Percentiles rank a stretch among this genome's conserved stretches.
phyloP scores from a whole-genome alignment of 2,329 filamentous ascomycete species.

The Fusarium virguliforme region DNA sequence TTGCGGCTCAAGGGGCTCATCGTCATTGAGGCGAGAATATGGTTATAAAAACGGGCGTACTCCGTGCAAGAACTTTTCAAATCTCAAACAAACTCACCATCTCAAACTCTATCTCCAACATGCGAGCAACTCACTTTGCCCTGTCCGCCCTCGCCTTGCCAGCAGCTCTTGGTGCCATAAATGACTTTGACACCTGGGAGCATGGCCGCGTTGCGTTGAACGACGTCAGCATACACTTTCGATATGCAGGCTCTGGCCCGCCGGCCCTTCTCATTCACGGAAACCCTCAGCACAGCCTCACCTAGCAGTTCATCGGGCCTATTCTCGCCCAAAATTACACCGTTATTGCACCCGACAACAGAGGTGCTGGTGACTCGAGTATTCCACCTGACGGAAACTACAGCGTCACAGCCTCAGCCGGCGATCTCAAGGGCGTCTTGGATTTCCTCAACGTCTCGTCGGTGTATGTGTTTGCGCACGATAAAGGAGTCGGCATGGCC shows the following conservation, averaged over 20 bases:
- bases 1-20: neutral
- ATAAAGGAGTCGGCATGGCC: slow-evolving; percentile 63
- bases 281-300: slow-evolving; percentile 60
- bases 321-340: slow-evolving; percentile 61
- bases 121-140: neutral
- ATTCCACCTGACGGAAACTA: slow-evolving; percentile 59
- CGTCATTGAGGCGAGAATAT: neutral
- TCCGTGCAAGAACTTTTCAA: neutral
- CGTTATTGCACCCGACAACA: slow-evolving; percentile 61
- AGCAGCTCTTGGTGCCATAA: neutral
- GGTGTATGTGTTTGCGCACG: slow-evolving; percentile 62
- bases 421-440: slow-evolving; percentile 58
- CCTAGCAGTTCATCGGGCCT: slow-evolving; percentile 59
- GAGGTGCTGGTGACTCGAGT: slow-evolving; percentile 60
- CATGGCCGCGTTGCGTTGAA: slow-evolving; percentile 57
- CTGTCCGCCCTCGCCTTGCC: neutral
- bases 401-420: slow-evolving; percentile 58
- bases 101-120: neutral
- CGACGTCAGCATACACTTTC: slow-evolving; percentile 61
- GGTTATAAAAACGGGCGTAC: neutral
- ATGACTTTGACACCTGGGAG: slow-evolving; percentile 57
- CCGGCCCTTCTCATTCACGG: slow-evolving; percentile 61
- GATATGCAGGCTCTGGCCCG: slow-evolving; percentile 60
- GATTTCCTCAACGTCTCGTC: slow-evolving; percentile 61
- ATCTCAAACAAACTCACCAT: neutral